phyloP scores from a whole-genome alignment of 192 early-diverging fungal species.

The Phlyctochytrium arcticum region DNA sequence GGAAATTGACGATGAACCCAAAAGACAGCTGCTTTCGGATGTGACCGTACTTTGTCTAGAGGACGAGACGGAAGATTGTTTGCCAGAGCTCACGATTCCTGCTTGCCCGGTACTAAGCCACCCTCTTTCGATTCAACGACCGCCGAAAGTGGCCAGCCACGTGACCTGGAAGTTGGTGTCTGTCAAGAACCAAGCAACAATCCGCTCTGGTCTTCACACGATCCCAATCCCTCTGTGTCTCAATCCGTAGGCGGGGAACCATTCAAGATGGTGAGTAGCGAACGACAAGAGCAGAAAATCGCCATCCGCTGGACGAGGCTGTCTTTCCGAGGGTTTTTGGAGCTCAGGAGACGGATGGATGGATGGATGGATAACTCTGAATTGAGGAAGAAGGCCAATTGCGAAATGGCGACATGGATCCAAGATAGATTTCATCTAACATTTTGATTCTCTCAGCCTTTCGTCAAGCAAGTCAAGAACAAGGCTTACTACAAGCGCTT shows the following conservation, averaged over 20 bases:
- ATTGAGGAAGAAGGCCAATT: too few relatives aligned
- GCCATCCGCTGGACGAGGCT: too few relatives aligned
- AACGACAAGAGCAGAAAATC: neutral
- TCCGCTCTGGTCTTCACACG: neutral
- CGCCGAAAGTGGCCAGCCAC: neutral
- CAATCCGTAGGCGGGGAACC: neutral
- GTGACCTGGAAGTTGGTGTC: neutral
- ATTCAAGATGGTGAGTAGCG: neutral
- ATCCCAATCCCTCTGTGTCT: neutral
- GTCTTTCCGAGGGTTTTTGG: neutral
- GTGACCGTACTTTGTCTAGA: too few relatives aligned
- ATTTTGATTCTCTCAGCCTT: conserved; percentile 34
- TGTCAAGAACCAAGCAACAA: neutral
- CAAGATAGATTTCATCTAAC: too few relatives aligned
- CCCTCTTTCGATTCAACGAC: neutral
- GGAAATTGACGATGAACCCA: neutral
- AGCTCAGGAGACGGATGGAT: neutral
- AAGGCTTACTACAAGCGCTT: conserved; percentile 99
- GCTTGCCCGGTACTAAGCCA: neutral
- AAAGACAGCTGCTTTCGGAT: neutral
- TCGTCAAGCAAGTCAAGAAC: conserved; percentile 84
- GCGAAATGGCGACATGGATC: too few relatives aligned
- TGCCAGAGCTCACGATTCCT: neutral
- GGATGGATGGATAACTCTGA: neutral
- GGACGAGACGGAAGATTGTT: neutral